phyloP scores from a whole-genome alignment of 495 filamentous ascomycete species.

The Aspergillus haitiensis region DNA sequence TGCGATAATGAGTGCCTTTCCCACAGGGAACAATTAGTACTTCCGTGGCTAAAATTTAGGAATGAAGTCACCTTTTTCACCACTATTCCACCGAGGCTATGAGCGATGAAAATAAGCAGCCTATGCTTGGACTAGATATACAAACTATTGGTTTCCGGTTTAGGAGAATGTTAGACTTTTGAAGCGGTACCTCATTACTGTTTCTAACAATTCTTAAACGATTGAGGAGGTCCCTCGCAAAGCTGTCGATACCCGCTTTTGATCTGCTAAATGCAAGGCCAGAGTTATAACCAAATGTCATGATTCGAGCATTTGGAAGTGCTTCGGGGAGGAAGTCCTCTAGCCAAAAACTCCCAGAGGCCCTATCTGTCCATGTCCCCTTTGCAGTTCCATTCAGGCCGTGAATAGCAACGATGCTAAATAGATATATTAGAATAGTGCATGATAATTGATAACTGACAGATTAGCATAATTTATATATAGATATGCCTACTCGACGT shows the following conservation, averaged over 20 bases:
- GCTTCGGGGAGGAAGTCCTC: slow-evolving; percentile 4
- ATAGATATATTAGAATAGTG: not conserved
- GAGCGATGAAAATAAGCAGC: not conserved
- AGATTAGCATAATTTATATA: no score
- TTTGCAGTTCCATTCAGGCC: slow-evolving; percentile 4
- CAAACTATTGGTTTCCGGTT: not conserved
- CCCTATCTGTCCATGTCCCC: slow-evolving; percentile 8
- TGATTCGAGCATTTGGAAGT: slow-evolving; percentile 1
- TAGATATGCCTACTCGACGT: not conserved
- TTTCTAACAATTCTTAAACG: not conserved
- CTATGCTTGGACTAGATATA: not conserved
- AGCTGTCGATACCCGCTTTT: not conserved
- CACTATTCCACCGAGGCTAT: slow-evolving; percentile 7
- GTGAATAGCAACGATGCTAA: slow-evolving; percentile 7
- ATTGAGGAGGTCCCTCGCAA: slow-evolving; percentile 3
- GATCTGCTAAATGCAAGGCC: slow-evolving; percentile 1
- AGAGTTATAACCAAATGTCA: slow-evolving; percentile 11
- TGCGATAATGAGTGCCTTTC: slow-evolving; percentile 4
- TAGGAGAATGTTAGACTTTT: not conserved
- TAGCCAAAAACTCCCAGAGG: slow-evolving; percentile 4
- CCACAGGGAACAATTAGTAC: not conserved
- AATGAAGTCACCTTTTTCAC: slow-evolving; percentile 2
- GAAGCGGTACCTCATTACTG: not conserved
- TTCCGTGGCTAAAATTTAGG: not conserved
- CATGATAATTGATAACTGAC: no score